Percentiles rank a stretch among this genome's conserved stretches.
Conservation (phyloP, 2,329 filamentous ascomycete species). For the Pseudogymnoascus sp. region DNA sequence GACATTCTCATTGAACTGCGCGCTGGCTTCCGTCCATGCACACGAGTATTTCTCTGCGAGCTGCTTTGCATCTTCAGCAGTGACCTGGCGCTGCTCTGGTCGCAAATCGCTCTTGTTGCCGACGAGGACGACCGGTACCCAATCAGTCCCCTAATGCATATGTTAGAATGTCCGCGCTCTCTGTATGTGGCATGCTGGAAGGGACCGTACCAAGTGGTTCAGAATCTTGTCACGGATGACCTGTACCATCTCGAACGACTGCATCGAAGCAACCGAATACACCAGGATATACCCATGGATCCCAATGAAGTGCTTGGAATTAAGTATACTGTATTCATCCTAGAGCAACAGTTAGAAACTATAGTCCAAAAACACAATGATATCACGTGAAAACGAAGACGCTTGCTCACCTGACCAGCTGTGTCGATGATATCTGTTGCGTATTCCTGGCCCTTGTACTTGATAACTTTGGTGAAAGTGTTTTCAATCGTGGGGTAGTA, state of each 20-base stretch:
- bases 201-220: slow-evolving; percentile 70
- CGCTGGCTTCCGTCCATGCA: slow-evolving; percentile 90
- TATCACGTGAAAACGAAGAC: slow-evolving; percentile 9
- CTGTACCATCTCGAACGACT: slow-evolving; percentile 95
- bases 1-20: slow-evolving; percentile 91
- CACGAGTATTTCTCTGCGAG: slow-evolving; percentile 83
- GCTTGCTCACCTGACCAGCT: slow-evolving; percentile 68
- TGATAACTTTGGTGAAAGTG: slow-evolving; percentile 93
- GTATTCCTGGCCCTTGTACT: slow-evolving; percentile 86
- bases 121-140: slow-evolving; percentile 87
- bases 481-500: slow-evolving; percentile 99
- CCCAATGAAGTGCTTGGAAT: slow-evolving; percentile 97
- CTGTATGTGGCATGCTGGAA: neutral
- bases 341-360: slow-evolving; percentile 32
- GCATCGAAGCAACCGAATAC: slow-evolving; percentile 90
- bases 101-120: slow-evolving; percentile 95
- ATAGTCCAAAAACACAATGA: slow-evolving; percentile 13
- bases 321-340: slow-evolving; percentile 98
- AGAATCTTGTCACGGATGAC: slow-evolving; percentile 96
- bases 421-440: slow-evolving; percentile 97
- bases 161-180: slow-evolving; percentile 12
- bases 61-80: slow-evolving; percentile 74
- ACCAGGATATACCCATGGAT: slow-evolving; percentile 99
- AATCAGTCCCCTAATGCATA: slow-evolving; percentile 69
- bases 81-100: slow-evolving; percentile 88